Percentiles rank a stretch among this genome's conserved stretches.
Evolutionary conservation across 441 rosid species (phyloP).

Genomic region (Breynia disticha): DNA sequence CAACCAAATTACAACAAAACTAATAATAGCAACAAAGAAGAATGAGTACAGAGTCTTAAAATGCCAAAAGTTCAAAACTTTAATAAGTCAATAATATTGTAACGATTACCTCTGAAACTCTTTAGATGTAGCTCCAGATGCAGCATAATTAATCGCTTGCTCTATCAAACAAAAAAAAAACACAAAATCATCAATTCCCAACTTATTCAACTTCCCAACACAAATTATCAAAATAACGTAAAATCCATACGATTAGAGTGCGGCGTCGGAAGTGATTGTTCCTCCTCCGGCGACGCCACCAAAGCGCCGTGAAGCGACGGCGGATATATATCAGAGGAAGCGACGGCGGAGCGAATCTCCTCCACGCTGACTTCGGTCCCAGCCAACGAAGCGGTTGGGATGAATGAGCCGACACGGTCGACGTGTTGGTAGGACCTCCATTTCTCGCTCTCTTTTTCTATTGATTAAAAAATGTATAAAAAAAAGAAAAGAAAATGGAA

Average conservation of each 20-base stretch:
- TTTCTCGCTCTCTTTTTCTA: constrained; percentile 36
- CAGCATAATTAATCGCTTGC: constrained; percentile 47
- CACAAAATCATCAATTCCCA: not conserved
- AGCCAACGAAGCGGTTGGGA: constrained; percentile 54
- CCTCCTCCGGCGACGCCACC: constrained; percentile 47
- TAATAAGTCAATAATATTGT: not conserved
- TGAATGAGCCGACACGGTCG: constrained; percentile 50
- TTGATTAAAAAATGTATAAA: too few species aligned
- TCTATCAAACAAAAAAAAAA: constrained; percentile 29
- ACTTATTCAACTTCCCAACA: not conserved
- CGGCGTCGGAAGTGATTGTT: constrained; percentile 15
- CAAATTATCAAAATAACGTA: not conserved
- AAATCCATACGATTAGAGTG: constrained; percentile 36
- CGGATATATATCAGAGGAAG: constrained; percentile 48
- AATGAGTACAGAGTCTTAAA: too few species aligned
- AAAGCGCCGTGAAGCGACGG: constrained; percentile 69
- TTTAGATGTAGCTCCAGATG: constrained; percentile 21
- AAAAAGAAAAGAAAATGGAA: too few species aligned
- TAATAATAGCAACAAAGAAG: too few species aligned
- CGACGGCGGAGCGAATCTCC: constrained; percentile 72
- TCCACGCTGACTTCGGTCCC: constrained; percentile 75
- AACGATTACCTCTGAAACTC: constrained; percentile 42
- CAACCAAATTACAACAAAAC: not conserved
- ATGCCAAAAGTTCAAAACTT: too few species aligned
- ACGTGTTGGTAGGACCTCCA: constrained; percentile 72